Conservation (phyloP, 108 stramenopile species). For the Cyclostephanos tholiformis region DNA sequence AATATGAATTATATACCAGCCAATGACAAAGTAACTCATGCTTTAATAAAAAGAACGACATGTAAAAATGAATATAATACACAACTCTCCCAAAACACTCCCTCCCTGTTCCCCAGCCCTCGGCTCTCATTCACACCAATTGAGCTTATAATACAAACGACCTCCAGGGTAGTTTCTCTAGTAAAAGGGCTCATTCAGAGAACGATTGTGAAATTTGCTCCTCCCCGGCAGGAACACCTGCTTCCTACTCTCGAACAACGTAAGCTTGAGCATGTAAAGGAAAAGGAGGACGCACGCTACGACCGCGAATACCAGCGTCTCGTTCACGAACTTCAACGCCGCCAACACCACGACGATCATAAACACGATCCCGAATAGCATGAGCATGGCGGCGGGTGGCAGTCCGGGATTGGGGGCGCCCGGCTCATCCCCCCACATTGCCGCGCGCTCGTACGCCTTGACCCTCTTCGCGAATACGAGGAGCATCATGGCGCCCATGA, state of each 20-base stretch:
- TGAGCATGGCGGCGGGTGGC: constrained; percentile 71
- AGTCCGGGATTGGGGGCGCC: constrained; percentile 63
- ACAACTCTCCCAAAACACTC: too few species aligned
- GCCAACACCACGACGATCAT: constrained; percentile 68
- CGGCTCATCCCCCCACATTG: constrained; percentile 61
- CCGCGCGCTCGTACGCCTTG: constrained; percentile 60
- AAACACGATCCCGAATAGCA: constrained; percentile 68
- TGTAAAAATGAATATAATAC: too few species aligned
- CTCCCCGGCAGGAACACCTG: constrained; percentile 44
- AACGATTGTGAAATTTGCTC: constrained; percentile 34
- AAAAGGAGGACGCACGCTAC: constrained; percentile 83
- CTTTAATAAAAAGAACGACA: too few species aligned
- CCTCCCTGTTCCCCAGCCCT: too few species aligned
- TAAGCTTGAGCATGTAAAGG: constrained; percentile 90
- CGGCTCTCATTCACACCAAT: too few species aligned
- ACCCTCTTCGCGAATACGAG: constrained; percentile 80
- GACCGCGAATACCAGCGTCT: constrained; percentile 85
- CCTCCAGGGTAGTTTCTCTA: neutral
- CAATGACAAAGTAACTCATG: too few species aligned
- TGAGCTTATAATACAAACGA: too few species aligned
- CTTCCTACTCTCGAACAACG: constrained; percentile 74
- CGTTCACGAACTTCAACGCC: constrained; percentile 79
- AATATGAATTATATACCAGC: too few species aligned
- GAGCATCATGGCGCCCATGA: constrained; percentile 85
- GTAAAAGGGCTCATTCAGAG: constrained; percentile 48